These are phyloP conservation scores for Xerocomus spinulosus DNA, from an alignment of 768 basidiomycete genomes.

Conservation along the genomic window DNA sequence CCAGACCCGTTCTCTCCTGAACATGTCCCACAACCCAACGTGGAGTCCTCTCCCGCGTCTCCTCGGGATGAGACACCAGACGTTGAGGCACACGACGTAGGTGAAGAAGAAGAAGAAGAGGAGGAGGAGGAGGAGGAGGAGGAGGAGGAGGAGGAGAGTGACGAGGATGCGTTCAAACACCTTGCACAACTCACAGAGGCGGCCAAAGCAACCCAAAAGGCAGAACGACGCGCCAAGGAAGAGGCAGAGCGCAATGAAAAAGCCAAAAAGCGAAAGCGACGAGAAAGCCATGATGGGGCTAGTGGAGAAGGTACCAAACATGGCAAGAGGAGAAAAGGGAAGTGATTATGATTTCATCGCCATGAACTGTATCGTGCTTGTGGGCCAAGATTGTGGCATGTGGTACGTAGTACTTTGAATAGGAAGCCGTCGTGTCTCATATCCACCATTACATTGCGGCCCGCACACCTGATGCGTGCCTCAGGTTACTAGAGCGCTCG, in stretches of 20 bases:
- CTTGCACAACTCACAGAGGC: slow-evolving; percentile 31
- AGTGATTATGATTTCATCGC: slow-evolving; percentile 3
- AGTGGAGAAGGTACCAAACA: slow-evolving; percentile 5
- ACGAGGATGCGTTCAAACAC: slow-evolving; percentile 30
- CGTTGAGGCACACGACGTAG: slow-evolving; percentile 11
- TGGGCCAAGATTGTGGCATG: background rate
- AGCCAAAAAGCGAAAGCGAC: slow-evolving; percentile 29
- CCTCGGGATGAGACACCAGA: slow-evolving; percentile 14
- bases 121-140: slow-evolving; percentile 2
- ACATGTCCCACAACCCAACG: slow-evolving; percentile 39
- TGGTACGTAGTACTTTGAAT: background rate
- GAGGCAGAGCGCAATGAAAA: slow-evolving; percentile 26
- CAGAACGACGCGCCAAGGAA: slow-evolving; percentile 24
- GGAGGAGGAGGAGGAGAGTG: slow-evolving; percentile 19
- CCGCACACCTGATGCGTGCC: too few species aligned
- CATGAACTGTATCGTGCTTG: background rate
- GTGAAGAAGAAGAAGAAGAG: slow-evolving; percentile 7
- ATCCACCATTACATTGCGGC: background rate
- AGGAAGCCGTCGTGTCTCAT: background rate
- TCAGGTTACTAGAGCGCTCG: too few species aligned
- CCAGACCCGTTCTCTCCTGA: slow-evolving; percentile 65
- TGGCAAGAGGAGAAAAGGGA: slow-evolving; percentile 13
- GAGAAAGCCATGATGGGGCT: slow-evolving; percentile 13
- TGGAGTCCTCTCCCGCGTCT: slow-evolving; percentile 3
- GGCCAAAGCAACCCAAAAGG: slow-evolving; percentile 22